Evolutionary conservation across 768 basidiomycete genomes (phyloP), one percentile per base, ranked within the genome.

Genomic region (Tephrocybe rancida): DNA sequence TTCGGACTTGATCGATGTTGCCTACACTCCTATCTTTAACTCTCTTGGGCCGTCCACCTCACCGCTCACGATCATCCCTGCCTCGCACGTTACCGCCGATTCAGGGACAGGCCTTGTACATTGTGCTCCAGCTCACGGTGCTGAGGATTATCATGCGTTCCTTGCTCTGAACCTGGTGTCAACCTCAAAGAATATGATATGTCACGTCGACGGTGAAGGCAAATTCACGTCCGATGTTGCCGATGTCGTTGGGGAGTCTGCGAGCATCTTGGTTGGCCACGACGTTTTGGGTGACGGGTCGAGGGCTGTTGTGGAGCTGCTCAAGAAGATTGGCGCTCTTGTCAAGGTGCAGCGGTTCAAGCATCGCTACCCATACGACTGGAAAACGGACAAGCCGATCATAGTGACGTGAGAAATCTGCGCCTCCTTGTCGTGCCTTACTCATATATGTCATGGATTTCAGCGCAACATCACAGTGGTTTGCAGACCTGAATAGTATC

Each of bases 31-130:
- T 35, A 74, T 88, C 13, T 95, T 95, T 66, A 66, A 73, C 1
- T 55, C 70, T 8, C 46, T 70, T 19, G 51, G 61, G 45, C 60
- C 75, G 27, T 60, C 67, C 14, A 42, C 52, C 6, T 54, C 65
- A n/a, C 52, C 69, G 16, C 69, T 79, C n/a, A 66, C 69, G 34
- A 68, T 97, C 42, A 79, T 96, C 34, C 65, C 82, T 1, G 86
- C 92, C 1, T 69, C 77, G 0, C 89, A 96, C 64, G 96, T 98
- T 14, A 92, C 88, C 1, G 70, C 88, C 0, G 82, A 86, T 16
- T 89, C 94, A n/a, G 96, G 96, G 5, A 97, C 95, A 1, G 95
- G 96, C 29, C 80, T 98, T 11, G 96, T 99, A 1, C 96, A 98
- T 64, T 92, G 89, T 59, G 95, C 96, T 0, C 95, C 96, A 11